Base-by-base conservation (phyloP, 2,329 filamentous ascomycete genomes). In the Delphinella strobiligena region DNA sequence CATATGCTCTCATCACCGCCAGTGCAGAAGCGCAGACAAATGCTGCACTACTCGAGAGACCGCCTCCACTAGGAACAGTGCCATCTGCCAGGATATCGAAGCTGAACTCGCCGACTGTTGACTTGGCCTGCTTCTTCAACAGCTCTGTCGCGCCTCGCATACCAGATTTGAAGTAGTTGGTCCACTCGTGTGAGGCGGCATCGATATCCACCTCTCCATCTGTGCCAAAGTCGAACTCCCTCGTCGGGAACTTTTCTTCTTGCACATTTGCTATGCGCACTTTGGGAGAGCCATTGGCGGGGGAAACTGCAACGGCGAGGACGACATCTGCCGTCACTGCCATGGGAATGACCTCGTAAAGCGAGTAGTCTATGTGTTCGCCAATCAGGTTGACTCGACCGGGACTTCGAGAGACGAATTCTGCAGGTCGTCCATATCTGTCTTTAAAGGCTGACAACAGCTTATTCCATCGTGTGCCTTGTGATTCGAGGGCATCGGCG, bases 311-410 rank as follows among this genome's bases (percentile, higher is more conserved):
- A 29, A 95, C 83, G 38, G 89, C 91, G 54, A 98, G 74, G 44
- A 98, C 73, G 42, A 87, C 81, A 61, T 98, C 91, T 46, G 86
- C 83, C 4, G 83, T 86, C 49, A 96, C 87, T 46, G 89, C 91
- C 78, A 95, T 95, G 38, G 91, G 91, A 17, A 98, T 72, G 44
- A 95, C 88, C 51, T 91, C 80, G 68, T 96, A 98, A 15, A 98
- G 75, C 11, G 86, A 94, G 67, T 98, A 98, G 67, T 98, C 91
- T 54, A 98, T 94, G 67, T 98, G 91, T 71, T 98, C 91, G 61
- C 91, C 91, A 58, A 98, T 95, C 55, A 98, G 91, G 67, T 96
- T 96, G 49, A 98, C 91, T 49, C 91, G 77, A 44, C 91, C 91
- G 1, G 91, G 91, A 40, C 88, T 94, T 47, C 91, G 80, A 8